phyloP scores from a whole-genome alignment of 225 moss, liverwort and hornwort genomes.

The Marchantia paleacea region DNA sequence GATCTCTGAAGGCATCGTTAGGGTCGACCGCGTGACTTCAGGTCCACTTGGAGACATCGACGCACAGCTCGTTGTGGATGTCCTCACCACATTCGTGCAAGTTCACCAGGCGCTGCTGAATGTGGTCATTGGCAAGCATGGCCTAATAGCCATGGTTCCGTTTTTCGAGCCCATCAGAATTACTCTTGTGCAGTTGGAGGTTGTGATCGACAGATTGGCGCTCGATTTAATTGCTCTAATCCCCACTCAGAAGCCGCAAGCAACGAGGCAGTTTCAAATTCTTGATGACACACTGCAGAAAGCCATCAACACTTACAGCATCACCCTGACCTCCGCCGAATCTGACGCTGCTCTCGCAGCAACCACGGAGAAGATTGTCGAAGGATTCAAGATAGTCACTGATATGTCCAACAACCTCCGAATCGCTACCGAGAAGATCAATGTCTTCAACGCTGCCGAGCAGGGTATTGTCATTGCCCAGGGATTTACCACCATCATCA shows the following conservation, averaged over 20 bases:
- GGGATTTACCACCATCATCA: too few species aligned
- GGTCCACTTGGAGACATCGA: constrained; percentile 26
- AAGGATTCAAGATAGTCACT: constrained; percentile 25
- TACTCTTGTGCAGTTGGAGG: constrained; percentile 24
- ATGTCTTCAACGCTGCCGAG: neutral
- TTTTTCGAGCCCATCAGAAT: constrained; percentile 15
- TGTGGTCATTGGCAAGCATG: constrained; percentile 23
- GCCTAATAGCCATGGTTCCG: neutral
- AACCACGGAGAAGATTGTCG: neutral
- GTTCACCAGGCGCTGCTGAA: constrained; percentile 29
- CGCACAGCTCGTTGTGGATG: constrained; percentile 32
- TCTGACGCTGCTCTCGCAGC: neutral
- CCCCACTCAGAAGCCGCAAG: constrained; percentile 31
- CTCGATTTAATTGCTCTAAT: neutral
- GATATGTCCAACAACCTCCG: constrained; percentile 24
- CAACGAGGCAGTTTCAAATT: neutral
- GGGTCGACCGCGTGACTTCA: neutral
- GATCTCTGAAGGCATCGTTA: constrained; percentile 10
- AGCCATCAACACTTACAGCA: too few species aligned
- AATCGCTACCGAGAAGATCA: neutral
- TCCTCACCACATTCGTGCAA: neutral
- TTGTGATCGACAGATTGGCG: constrained; percentile 18
- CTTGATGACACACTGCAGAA: constrained; percentile 18
- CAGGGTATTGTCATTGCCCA: constrained; percentile 8
- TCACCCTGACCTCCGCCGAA: neutral